phyloP scores from a whole-genome alignment of 1,284 basidiomycete genomes.

The Exsudoporus floridanus region DNA sequence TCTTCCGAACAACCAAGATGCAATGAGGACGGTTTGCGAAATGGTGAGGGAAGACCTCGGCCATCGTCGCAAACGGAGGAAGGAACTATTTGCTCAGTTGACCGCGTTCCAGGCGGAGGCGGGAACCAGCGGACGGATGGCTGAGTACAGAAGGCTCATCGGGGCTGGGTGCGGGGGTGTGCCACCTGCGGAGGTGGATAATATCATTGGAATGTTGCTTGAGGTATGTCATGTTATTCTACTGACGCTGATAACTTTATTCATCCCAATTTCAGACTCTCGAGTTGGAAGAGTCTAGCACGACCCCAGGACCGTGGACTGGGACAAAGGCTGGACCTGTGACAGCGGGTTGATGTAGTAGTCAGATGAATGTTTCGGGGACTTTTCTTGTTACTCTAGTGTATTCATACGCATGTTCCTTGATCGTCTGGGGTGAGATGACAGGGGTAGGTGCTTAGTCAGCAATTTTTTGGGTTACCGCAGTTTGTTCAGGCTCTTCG shows the following conservation, averaged over 20 bases:
- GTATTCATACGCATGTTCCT: constrained; percentile 15
- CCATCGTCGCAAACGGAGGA: constrained; percentile 65
- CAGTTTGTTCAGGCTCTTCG: too few species aligned
- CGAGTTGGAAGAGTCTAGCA: constrained; percentile 70
- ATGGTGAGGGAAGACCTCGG: constrained; percentile 62
- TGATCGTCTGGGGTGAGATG: background rate
- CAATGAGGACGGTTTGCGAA: constrained; percentile 59
- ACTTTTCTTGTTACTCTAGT: constrained; percentile 10
- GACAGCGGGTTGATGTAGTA: constrained; percentile 20
- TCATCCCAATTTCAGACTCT: constrained; percentile 50
- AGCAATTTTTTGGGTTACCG: constrained; percentile 7
- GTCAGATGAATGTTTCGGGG: background rate
- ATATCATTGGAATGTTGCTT: constrained; percentile 76
- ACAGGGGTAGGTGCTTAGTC: constrained; percentile 25
- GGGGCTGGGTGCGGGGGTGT: constrained; percentile 88
- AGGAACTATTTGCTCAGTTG: constrained; percentile 69
- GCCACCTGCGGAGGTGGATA: constrained; percentile 81
- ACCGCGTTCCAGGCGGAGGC: constrained; percentile 84
- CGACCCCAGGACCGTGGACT: constrained; percentile 46
- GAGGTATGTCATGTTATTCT: constrained; percentile 55
- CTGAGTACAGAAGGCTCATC: constrained; percentile 83
- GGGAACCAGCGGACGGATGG: constrained; percentile 85
- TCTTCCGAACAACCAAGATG: constrained; percentile 57
- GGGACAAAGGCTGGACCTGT: constrained; percentile 27
- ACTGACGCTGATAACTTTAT: background rate